Evolutionary conservation across 2,329 filamentous ascomycete genomes (phyloP), one percentile per base, ranked within the genome.

Genomic region (Elsinoe fawcettii): DNA sequence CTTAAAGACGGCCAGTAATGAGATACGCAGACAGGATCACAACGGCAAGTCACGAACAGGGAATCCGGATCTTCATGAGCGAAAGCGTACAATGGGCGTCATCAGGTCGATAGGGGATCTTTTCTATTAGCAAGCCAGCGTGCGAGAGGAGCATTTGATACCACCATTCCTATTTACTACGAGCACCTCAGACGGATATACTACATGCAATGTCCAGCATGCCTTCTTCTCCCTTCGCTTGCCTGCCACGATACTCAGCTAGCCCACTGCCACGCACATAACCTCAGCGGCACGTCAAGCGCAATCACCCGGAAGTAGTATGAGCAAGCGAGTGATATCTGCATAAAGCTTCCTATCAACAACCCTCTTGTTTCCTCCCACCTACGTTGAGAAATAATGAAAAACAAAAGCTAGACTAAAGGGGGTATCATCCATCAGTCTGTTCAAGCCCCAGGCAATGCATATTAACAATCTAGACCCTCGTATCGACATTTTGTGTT

Each of bases 341-440:
- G 27, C 27, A n/a, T 32, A 20, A n/a, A 30, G 11, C 46, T 20
- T 11, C 23, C 30, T n/a, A 39, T 14, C 20, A n/a, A 36, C 41
- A 44, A 11, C 14, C 12, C 18, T 3, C 11, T 9, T 20, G 11
- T 32, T 20, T 25, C 9, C 7, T 34, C 9, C 23, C 18, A 34
- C 25, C 23, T 34, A 51, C 27, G 12, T 32, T n/a, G 12, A 36
- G 3, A 39, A 53, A 25, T 22, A 20, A 36, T 53, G 11, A 34
- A 51, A 51, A n/a, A 20, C 14, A 53, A 53, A 36, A 37, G 34
- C 34, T 37, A 37, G 34, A 37, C 34, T 37, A 49, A 27, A 11
- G 32, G 30, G 49, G 49, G 49, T 53, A 53, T 53, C 49, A 53
- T 53, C 49, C 30, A 18, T 23, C 46, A 56, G 49, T 60, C 55